Evolutionary conservation across 2,329 filamentous ascomycete genomes (phyloP).

Genomic region (Akanthomyces uredinophilus): DNA sequence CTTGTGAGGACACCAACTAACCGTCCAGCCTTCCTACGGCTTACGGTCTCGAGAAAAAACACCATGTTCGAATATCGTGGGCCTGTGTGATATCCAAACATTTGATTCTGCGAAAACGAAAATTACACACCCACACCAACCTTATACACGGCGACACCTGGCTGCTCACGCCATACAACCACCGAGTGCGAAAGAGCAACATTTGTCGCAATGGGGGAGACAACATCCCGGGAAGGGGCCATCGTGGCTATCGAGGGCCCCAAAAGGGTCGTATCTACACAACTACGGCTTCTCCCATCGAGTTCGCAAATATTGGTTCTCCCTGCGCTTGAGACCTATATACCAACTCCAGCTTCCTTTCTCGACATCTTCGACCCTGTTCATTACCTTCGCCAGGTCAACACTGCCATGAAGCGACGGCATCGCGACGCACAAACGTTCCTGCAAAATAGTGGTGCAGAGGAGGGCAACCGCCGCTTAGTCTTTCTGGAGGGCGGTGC

Average conservation of each 20-base stretch:
- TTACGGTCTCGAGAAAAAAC: neutral
- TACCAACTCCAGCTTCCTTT: conserved; percentile 19
- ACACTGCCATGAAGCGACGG: conserved; percentile 44
- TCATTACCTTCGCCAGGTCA: conserved; percentile 42
- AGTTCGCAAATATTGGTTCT: conserved; percentile 55
- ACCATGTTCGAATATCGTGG: neutral
- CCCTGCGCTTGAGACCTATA: conserved; percentile 45
- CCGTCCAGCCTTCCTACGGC: neutral
- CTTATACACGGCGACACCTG: neutral
- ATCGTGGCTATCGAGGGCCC: conserved; percentile 58
- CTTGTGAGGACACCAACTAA: conserved; percentile 6
- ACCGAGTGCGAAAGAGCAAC: neutral
- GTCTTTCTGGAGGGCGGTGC: conserved; percentile 59
- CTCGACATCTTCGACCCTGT: conserved; percentile 26
- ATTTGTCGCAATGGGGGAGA: neutral
- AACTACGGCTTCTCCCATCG: conserved; percentile 54
- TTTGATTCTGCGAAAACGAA: neutral
- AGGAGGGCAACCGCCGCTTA: conserved; percentile 40
- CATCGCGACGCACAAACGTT: conserved; percentile 47
- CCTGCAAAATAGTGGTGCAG: conserved; percentile 39
- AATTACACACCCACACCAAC: neutral
- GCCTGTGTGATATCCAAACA: neutral
- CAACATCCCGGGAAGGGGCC: conserved; percentile 32
- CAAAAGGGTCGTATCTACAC: conserved; percentile 49
- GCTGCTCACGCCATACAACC: neutral